Evolutionary conservation across 2,329 filamentous ascomycete species (phyloP).

Genomic region (Venturia asperata): DNA sequence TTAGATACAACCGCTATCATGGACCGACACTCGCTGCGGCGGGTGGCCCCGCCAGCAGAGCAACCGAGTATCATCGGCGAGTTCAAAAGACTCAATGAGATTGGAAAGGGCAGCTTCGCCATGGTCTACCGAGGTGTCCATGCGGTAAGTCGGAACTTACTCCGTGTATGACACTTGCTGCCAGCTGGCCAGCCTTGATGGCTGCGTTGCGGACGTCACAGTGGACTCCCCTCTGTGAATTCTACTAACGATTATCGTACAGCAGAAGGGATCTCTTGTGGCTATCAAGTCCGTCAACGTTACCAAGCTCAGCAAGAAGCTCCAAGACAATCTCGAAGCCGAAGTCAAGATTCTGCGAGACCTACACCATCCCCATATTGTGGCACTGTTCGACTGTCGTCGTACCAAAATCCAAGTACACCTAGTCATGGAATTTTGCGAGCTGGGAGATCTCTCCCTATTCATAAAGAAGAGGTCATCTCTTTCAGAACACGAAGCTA

Average conservation of each 20-base stretch:
- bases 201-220: background rate
- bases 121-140: slow-evolving; percentile 85
- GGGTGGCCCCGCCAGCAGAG: slow-evolving; percentile 32
- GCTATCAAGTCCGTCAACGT: slow-evolving; percentile 96
- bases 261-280: slow-evolving; percentile 75
- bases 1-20: background rate
- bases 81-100: slow-evolving; percentile 79
- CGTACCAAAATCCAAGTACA: slow-evolving; percentile 86
- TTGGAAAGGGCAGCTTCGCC: slow-evolving; percentile 96
- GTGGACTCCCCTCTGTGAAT: background rate
- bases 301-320: slow-evolving; percentile 83
- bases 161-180: background rate
- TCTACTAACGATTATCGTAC: slow-evolving; percentile 24
- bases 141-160: slow-evolving; percentile 53
- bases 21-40: slow-evolving; percentile 20
- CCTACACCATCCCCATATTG: slow-evolving; percentile 92
- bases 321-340: slow-evolving; percentile 90
- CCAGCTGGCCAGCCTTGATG: background rate
- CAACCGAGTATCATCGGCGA: slow-evolving; percentile 54
- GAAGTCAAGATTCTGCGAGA: slow-evolving; percentile 95
- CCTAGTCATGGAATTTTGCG: slow-evolving; percentile 97
- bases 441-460: slow-evolving; percentile 84
- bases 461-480: slow-evolving; percentile 94
- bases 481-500: slow-evolving; percentile 70
- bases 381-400: slow-evolving; percentile 89